Evolutionary conservation across 2,329 filamentous ascomycete species (phyloP).

Genomic region (Botrytis fabae): DNA sequence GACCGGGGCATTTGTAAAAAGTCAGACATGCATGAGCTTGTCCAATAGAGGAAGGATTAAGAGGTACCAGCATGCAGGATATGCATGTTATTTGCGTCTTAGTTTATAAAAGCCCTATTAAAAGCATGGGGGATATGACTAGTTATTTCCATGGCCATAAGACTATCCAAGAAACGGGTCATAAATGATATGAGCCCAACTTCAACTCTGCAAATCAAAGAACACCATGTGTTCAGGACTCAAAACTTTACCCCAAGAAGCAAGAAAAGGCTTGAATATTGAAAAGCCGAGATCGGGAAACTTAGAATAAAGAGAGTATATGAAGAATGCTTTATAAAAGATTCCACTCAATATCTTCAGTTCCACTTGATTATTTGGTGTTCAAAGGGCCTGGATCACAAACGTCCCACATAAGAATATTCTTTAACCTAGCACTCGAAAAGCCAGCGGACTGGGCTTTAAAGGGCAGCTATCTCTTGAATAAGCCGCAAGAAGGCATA

Average conservation of each 20-base stretch:
- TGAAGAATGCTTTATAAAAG: background rate
- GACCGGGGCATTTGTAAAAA: background rate
- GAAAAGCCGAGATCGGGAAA: background rate
- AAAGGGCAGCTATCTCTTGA: background rate
- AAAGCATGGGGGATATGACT: background rate
- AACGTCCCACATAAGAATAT: background rate
- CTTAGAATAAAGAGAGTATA: background rate
- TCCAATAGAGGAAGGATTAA: background rate
- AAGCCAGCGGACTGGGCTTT: background rate
- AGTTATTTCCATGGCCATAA: background rate
- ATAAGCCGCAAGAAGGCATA: background rate
- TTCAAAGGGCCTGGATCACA: background rate
- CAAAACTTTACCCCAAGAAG: background rate
- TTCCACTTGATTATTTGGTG: background rate
- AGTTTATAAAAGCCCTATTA: background rate
- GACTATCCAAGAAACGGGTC: background rate
- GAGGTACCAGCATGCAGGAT: background rate
- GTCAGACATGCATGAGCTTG: background rate
- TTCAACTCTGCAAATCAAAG: background rate
- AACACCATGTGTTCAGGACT: background rate
- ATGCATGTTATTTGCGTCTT: background rate
- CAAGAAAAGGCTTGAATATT: background rate
- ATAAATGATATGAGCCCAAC: background rate
- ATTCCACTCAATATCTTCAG: background rate
- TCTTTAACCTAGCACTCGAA: background rate